Evolutionary conservation across 148 eudicot species (phyloP).

Genomic region (Cornus suecica): DNA sequence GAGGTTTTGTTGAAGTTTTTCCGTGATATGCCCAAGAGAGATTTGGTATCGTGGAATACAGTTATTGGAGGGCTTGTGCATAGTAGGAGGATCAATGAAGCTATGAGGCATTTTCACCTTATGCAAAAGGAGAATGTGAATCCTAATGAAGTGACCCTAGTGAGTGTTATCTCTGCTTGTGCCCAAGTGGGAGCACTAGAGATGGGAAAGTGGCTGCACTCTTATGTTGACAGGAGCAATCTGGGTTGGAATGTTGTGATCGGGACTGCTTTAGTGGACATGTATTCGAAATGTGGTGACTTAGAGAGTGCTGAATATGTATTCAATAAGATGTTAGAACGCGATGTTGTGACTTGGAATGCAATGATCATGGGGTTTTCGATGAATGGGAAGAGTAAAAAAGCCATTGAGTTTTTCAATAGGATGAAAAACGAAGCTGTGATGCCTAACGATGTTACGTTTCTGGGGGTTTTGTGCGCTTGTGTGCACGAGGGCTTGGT

Average conservation of each 20-base stretch:
- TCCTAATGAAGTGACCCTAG: slow-evolving; percentile 24
- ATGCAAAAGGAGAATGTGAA: slow-evolving; percentile 16
- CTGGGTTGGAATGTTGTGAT: slow-evolving; percentile 5
- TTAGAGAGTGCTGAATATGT: slow-evolving; percentile 19
- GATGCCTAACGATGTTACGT: slow-evolving; percentile 15
- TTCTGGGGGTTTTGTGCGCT: slow-evolving; percentile 22
- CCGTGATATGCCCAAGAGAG: slow-evolving; percentile 21
- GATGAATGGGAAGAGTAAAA: slow-evolving; percentile 19
- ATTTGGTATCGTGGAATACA: slow-evolving; percentile 29
- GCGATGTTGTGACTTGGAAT: slow-evolving; percentile 24
- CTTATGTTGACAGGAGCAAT: slow-evolving; percentile 16
- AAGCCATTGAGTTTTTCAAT: slow-evolving; percentile 4
- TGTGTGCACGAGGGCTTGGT: slow-evolving; percentile 22
- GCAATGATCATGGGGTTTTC: slow-evolving; percentile 23
- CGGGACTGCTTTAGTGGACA: slow-evolving; percentile 22
- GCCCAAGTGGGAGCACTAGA: slow-evolving; percentile 28
- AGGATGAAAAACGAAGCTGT: slow-evolving; percentile 16
- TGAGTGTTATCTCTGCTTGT: slow-evolving; percentile 23
- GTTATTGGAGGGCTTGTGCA: slow-evolving; percentile 24
- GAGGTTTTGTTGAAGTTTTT: slow-evolving; percentile 16
- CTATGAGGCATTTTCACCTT: slow-evolving; percentile 15
- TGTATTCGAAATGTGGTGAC: slow-evolving; percentile 24
- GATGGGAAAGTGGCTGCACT: slow-evolving; percentile 22
- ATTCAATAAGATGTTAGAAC: slow-evolving; percentile 9
- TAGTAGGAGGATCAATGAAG: slow-evolving; percentile 15